Conservation (phyloP, 768 basidiomycete species). For the Leucocoprinus leucothites region DNA sequence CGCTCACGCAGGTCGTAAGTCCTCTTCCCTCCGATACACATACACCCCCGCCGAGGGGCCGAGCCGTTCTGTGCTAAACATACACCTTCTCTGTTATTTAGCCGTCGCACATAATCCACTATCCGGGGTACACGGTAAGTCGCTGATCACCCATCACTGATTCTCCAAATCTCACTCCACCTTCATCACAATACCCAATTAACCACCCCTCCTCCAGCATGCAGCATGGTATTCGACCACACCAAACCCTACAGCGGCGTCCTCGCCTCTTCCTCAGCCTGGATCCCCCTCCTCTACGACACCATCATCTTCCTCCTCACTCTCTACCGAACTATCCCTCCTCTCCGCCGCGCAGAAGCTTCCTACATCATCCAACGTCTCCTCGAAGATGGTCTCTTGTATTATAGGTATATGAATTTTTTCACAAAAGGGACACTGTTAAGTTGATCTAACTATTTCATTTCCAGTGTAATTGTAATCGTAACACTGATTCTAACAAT, state of each 20-base stretch:
- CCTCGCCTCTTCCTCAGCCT: constrained; percentile 45
- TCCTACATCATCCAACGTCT: constrained; percentile 38
- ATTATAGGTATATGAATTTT: constrained; percentile 41
- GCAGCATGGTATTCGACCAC: constrained; percentile 39
- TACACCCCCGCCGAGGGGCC: no score
- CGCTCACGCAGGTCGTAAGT: constrained; percentile 46
- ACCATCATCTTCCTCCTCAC: constrained; percentile 40
- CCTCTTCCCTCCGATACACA: neutral
- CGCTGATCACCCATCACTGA: no score
- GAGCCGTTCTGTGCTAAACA: neutral
- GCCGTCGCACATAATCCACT: constrained; percentile 37
- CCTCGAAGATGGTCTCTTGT: constrained; percentile 43
- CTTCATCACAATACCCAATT: neutral
- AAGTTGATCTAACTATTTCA: no score
- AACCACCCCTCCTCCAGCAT: constrained; percentile 24
- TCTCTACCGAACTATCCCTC: constrained; percentile 33
- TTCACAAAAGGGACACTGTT: no score
- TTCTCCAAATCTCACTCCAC: neutral
- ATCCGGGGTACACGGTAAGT: constrained; percentile 34
- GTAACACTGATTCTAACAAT: constrained; percentile 42
- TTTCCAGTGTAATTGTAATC: constrained; percentile 38
- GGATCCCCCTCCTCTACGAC: constrained; percentile 48
- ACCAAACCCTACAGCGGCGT: constrained; percentile 26
- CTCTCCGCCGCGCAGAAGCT: constrained; percentile 28
- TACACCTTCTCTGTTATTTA: constrained; percentile 12